Evolutionary conservation across 2,329 filamentous ascomycete species (phyloP).

Genomic region (Neonectria coccinea): DNA sequence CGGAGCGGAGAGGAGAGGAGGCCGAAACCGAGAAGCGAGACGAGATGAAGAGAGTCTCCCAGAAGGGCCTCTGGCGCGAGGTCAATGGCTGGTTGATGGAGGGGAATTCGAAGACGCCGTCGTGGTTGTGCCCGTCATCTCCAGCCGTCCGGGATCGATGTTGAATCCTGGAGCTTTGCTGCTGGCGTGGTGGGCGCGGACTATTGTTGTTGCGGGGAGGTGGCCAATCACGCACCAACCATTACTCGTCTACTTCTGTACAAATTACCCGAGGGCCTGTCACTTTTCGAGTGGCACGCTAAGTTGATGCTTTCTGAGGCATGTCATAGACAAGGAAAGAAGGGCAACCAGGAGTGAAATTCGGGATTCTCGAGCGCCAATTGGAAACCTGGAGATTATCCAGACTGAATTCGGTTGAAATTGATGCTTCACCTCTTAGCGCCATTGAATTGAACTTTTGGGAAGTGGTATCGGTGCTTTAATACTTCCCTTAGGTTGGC

Average conservation of each 20-base stretch:
- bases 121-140: constrained; percentile 50
- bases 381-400: not conserved
- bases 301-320: not conserved
- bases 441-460: not conserved
- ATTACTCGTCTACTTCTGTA: constrained; percentile 47
- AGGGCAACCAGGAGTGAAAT: not conserved
- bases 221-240: constrained; percentile 45
- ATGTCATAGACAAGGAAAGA: too few relatives aligned
- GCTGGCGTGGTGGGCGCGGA: constrained; percentile 47
- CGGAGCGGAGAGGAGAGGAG: constrained; percentile 34
- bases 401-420: not conserved
- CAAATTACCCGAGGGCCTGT: constrained; percentile 27
- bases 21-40: constrained; percentile 44
- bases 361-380: not conserved
- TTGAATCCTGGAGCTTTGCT: constrained; percentile 50
- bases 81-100: constrained; percentile 51
- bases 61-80: constrained; percentile 51
- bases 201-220: constrained; percentile 47
- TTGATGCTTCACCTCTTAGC: not conserved
- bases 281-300: not conserved
- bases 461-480: not conserved
- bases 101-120: constrained; percentile 50
- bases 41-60: constrained; percentile 47
- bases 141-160: constrained; percentile 43
- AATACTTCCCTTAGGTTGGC: too few relatives aligned